Percentiles rank a stretch among this genome's conserved stretches.
phyloP scores from a whole-genome alignment of 129 eudicot species.

The Solidago caesia region DNA sequence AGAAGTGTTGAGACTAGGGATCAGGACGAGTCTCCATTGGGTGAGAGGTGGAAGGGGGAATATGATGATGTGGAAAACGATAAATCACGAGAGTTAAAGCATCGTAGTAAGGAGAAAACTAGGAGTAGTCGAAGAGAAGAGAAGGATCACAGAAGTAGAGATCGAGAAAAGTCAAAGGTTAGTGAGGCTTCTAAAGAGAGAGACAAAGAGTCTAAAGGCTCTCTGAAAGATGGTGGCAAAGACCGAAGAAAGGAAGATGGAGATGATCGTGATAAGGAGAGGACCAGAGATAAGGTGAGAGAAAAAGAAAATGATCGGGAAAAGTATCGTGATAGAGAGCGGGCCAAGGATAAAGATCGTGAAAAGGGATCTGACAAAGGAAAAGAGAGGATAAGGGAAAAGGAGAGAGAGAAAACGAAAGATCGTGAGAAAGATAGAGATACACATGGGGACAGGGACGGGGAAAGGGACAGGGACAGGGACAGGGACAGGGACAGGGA shows the following conservation, averaged over 20 bases:
- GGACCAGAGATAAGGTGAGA: conserved; percentile 48
- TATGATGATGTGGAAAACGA: conserved; percentile 58
- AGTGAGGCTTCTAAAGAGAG: conserved; percentile 50
- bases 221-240: conserved; percentile 40
- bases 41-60: conserved; percentile 60
- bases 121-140: conserved; percentile 56
- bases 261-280: conserved; percentile 65
- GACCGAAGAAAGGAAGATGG: conserved; percentile 64
- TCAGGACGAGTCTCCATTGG: conserved; percentile 41
- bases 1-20: conserved; percentile 54
- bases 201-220: conserved; percentile 52
- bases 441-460: conserved; percentile 25
- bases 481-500: conserved; percentile 24
- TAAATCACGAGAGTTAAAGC: conserved; percentile 52
- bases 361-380: conserved; percentile 40
- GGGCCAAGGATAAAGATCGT: conserved; percentile 40
- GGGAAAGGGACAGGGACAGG: conserved; percentile 45
- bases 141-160: conserved; percentile 60
- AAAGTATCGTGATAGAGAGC: conserved; percentile 46
- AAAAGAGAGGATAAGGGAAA: conserved; percentile 42
- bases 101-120: conserved; percentile 71
- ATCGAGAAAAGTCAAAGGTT: conserved; percentile 56
- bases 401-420: conserved; percentile 49
- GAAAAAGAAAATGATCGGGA: conserved; percentile 62
- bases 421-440: conserved; percentile 41